Conservation (phyloP, 208 protist genomes). For the Acanthamoeba triangularis region DNA sequence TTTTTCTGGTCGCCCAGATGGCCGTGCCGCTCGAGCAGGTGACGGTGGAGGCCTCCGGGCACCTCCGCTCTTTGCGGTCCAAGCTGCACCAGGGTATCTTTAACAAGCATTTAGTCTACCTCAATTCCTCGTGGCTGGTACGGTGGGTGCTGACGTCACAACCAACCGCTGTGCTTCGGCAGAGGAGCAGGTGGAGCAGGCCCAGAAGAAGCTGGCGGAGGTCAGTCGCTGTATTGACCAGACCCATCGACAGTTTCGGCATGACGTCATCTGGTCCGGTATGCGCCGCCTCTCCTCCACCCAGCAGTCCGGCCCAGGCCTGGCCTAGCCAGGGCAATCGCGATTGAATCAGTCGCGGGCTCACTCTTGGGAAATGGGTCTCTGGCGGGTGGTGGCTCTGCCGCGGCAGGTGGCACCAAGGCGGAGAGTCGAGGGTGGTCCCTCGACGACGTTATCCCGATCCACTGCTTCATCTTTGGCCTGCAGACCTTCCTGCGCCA, state of each 20-base stretch:
- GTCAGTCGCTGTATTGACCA: constrained; percentile 11
- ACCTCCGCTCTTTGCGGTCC: not conserved
- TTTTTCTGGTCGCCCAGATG: not conserved
- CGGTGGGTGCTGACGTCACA: not conserved
- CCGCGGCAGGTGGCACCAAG: not conserved
- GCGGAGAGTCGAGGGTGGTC: constrained; percentile 38
- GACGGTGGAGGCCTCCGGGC: not conserved
- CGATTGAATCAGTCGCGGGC: not conserved
- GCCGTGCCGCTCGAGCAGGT: constrained; percentile 52
- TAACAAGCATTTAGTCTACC: not conserved
- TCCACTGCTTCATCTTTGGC: constrained; percentile 73
- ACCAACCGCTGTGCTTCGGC: not conserved
- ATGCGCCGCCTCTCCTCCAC: not conserved
- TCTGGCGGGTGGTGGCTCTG: no score
- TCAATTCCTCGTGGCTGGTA: not conserved
- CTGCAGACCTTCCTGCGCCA: constrained; percentile 60
- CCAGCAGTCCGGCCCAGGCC: no score
- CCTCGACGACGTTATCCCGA: constrained; percentile 63
- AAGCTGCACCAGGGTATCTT: constrained; percentile 1
- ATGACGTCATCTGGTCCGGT: constrained; percentile 53
- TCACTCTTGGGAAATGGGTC: not conserved
- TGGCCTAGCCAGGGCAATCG: no score
- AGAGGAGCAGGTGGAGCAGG: not conserved
- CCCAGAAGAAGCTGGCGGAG: constrained; percentile 1
- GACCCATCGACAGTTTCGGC: constrained; percentile 31